Percentiles rank a stretch among this genome's conserved stretches.
phyloP scores from a whole-genome alignment of 1,284 basidiomycete species.

The Leccinum angustisporum region DNA sequence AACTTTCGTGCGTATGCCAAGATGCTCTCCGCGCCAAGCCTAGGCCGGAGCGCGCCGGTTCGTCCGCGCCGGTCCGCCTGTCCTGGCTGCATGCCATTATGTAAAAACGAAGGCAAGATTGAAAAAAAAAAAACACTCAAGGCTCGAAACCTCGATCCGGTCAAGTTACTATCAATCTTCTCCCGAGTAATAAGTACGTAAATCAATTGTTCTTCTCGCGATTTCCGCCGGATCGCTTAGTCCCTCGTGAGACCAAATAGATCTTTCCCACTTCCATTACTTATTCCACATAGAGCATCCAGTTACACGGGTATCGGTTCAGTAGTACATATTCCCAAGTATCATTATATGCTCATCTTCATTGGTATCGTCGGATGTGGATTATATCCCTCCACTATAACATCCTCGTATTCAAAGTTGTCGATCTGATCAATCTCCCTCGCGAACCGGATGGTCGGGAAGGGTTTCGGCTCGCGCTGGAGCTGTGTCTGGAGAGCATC shows the following conservation, averaged over 20 bases:
- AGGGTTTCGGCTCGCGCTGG: constrained; percentile 73
- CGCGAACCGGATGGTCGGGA: constrained; percentile 80
- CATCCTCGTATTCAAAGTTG: constrained; percentile 79
- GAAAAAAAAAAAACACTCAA: too few relatives aligned
- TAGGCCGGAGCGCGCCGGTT: too few relatives aligned
- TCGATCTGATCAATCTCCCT: constrained; percentile 72
- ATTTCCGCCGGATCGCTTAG: too few relatives aligned
- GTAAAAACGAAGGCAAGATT: too few relatives aligned
- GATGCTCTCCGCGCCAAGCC: not conserved
- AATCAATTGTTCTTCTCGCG: too few relatives aligned
- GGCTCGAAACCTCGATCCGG: too few relatives aligned
- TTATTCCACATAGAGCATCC: not conserved
- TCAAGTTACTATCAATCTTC: too few relatives aligned
- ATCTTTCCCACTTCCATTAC: too few relatives aligned
- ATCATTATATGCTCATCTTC: constrained; percentile 89
- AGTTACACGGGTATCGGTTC: constrained; percentile 3
- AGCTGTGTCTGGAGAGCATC: constrained; percentile 85
- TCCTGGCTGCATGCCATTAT: too few relatives aligned
- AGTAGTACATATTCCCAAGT: not conserved
- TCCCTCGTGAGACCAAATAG: too few relatives aligned
- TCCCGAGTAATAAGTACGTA: too few relatives aligned
- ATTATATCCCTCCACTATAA: constrained; percentile 80
- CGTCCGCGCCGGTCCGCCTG: too few relatives aligned
- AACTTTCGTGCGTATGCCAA: not conserved
- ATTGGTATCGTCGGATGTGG: constrained; percentile 75